Evolutionary conservation across 2,329 filamentous ascomycete species (phyloP).

Genomic region (Exophiala sp.): DNA sequence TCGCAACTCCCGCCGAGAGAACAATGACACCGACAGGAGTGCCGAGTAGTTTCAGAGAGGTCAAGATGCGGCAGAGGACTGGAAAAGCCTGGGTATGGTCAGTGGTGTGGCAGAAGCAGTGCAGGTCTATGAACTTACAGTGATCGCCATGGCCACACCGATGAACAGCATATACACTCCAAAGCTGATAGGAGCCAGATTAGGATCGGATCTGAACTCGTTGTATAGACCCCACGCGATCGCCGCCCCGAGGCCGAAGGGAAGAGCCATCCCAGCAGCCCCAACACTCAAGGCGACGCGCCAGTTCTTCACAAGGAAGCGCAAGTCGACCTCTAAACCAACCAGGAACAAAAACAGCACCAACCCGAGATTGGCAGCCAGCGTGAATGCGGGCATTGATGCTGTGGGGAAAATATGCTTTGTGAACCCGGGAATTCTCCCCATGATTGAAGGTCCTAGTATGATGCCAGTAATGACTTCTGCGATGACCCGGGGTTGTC

Average conservation of each 20-base stretch:
- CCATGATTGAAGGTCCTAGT: constrained; percentile 81
- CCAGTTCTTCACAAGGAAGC: constrained; percentile 74
- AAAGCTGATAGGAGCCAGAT: constrained; percentile 54
- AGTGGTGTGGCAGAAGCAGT: constrained; percentile 1
- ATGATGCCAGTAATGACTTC: constrained; percentile 81
- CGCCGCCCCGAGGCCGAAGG: constrained; percentile 73
- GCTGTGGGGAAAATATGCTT: constrained; percentile 67
- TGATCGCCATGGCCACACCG: constrained; percentile 89
- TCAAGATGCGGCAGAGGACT: constrained; percentile 87
- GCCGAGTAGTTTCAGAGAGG: constrained; percentile 76
- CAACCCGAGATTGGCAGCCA: constrained; percentile 77
- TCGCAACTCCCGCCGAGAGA: constrained; percentile 83
- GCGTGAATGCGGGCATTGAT: constrained; percentile 67
- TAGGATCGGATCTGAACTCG: constrained; percentile 57
- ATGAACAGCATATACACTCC: constrained; percentile 70
- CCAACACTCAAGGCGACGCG: constrained; percentile 70
- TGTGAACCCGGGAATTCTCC: constrained; percentile 73
- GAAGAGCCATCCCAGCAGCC: constrained; percentile 70
- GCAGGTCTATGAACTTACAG: constrained; percentile 45
- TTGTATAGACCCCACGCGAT: constrained; percentile 77
- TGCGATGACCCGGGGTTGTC: constrained; percentile 75
- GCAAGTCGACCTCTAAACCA: constrained; percentile 77
- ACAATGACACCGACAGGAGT: constrained; percentile 84
- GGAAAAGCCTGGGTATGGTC: constrained; percentile 57
- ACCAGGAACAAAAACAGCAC: constrained; percentile 84